Base-by-base conservation (phyloP, 148 eudicot genomes). In the Arctostaphylos glauca region DNA sequence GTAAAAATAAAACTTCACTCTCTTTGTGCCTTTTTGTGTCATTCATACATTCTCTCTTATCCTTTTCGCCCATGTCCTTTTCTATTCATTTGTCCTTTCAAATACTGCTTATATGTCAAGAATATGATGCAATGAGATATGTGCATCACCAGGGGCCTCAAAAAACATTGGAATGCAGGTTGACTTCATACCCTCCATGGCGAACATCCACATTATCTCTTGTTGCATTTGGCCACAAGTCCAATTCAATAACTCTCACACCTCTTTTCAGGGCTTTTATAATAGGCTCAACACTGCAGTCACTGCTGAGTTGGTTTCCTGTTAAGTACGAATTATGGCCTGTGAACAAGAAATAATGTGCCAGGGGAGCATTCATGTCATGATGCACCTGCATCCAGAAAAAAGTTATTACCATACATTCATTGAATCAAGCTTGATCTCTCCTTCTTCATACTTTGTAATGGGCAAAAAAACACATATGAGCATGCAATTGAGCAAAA, bases 271-370 rank as follows among this genome's bases (percentile, higher is more conserved):
- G 82, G 47, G 96, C 93, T 44, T 68, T 77, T 38, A 88, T 80
- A 54, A 93, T 91, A 9, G 96, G 96, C 47, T 74, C 84, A 46
- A 87, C 78, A 83, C 96, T 91, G 83, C 93, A 88, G 70, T 87
- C 84, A 64, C 96, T 91, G 81, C 84, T 90, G 48, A 90, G 74
- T 81, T 93, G 96, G 83, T 91, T 93, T 52, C 96, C 96, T 0
- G 93, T 93, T 84, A 93, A 85, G 92, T 93, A 93, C 66, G 96
- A 91, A 82, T 93, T 93, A 86, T 93, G 96, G 79, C 96, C 94
- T 38, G 96, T 93, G 83, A 88, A 88, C 71, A 93, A 68, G 89
- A 87, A 93, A 84, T 93, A 93, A 74, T 93, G 94, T 66, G 93
- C 85, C 79, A 93, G 46, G 8, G 96, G 96, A 3, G 92, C 88